These are phyloP conservation scores for Colletotrichum melonis DNA, from an alignment of 2,329 filamentous ascomycete species.

Conservation along the genomic window DNA sequence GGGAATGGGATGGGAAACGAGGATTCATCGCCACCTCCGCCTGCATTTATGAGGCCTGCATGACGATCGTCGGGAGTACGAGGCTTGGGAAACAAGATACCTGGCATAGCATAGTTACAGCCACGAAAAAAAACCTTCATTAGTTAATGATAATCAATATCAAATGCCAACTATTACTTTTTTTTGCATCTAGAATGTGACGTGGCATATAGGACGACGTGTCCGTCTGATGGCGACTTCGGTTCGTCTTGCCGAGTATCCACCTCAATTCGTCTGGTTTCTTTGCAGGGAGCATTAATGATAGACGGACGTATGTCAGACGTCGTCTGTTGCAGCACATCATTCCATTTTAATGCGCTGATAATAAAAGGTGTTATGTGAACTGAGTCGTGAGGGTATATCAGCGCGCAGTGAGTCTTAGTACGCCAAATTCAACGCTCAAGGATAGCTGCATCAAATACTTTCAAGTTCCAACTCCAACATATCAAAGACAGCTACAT, in stretches of 20 bases:
- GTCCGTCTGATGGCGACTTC: neutral
- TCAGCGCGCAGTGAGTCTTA: neutral
- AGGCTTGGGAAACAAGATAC: neutral
- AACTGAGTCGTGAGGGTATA: neutral
- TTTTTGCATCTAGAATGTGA: neutral
- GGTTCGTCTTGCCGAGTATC: neutral
- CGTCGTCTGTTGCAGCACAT: neutral
- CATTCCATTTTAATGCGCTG: neutral
- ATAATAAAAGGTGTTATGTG: neutral
- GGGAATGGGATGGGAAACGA: neutral
- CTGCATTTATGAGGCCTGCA: conserved; percentile 1
- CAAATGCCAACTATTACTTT: neutral
- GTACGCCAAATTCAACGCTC: neutral
- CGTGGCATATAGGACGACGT: neutral
- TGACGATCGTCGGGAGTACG: neutral
- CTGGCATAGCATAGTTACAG: neutral
- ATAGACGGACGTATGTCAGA: neutral
- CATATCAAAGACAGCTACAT: neutral
- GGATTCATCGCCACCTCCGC: conserved; percentile 1
- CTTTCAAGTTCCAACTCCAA: no score
- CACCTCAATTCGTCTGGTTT: neutral
- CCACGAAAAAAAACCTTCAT: neutral
- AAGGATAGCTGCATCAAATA: no score
- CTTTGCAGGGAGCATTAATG: neutral
- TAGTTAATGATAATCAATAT: conserved; percentile 20